A percentile compares a stretch with the other conserved stretches of the same genome.
These are phyloP conservation scores for Paracorniculantispora psalliotae DNA, from an alignment of 2,329 filamentous ascomycete genomes.

Conservation along the genomic window DNA sequence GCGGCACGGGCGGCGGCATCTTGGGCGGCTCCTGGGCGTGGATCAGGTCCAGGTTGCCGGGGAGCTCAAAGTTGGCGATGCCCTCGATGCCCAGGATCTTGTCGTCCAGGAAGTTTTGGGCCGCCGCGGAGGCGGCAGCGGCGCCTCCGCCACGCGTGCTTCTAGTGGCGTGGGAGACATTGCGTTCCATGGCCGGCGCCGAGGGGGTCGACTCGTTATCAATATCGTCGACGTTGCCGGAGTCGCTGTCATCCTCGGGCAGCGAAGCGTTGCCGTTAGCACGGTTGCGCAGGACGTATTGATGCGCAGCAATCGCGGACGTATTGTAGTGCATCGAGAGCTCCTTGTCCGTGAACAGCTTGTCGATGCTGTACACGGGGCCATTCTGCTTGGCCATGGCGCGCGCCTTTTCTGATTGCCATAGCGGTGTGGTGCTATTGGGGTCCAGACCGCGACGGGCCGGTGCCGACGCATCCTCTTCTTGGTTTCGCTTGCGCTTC, in stretches of 20 bases:
- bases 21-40: slow-evolving; percentile 51
- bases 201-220: slow-evolving; percentile 43
- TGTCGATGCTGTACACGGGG: slow-evolving; percentile 61
- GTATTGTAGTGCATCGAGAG: slow-evolving; percentile 60
- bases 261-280: slow-evolving; percentile 46
- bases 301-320: slow-evolving; percentile 57
- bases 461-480: slow-evolving; percentile 57
- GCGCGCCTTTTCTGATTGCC: slow-evolving; percentile 56
- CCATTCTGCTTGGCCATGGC: slow-evolving; percentile 51
- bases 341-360: slow-evolving; percentile 67
- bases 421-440: slow-evolving; percentile 55
- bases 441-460: slow-evolving; percentile 51
- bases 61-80: slow-evolving; percentile 54
- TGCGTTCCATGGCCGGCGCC: slow-evolving; percentile 57
- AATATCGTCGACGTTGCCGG: slow-evolving; percentile 45
- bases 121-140: neutral
- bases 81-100: slow-evolving; percentile 56
- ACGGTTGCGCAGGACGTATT: slow-evolving; percentile 55
- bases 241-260: slow-evolving; percentile 50
- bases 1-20: slow-evolving; percentile 52
- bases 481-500: slow-evolving; percentile 57
- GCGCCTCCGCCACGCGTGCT: slow-evolving; percentile 49
- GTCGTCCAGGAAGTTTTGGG: slow-evolving; percentile 52
- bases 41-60: slow-evolving; percentile 53
- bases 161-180: slow-evolving; percentile 58